Conservation (phyloP, 768 basidiomycete genomes). For the Tulasnella sp. region DNA sequence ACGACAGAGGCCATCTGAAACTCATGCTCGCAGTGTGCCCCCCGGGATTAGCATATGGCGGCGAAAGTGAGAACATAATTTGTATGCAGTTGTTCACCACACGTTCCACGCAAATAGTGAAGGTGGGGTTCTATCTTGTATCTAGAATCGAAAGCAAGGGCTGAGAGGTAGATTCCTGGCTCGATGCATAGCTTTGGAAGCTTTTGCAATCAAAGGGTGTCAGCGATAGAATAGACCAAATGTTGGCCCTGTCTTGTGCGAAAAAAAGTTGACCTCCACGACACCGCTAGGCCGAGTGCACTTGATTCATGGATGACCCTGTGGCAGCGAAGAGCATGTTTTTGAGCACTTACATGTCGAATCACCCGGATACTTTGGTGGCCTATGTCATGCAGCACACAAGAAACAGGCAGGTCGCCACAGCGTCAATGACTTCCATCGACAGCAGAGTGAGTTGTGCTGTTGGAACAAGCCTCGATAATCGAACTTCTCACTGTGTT, state of each 20-base stretch:
- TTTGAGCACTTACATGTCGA: constrained; percentile 76
- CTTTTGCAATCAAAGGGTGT: too few relatives aligned
- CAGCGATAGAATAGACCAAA: too few relatives aligned
- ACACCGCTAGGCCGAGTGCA: too few relatives aligned
- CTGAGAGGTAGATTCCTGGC: too few relatives aligned
- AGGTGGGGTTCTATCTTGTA: too few relatives aligned
- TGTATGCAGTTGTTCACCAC: not conserved
- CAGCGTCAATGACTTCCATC: constrained; percentile 8
- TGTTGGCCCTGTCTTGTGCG: too few relatives aligned
- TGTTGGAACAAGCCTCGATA: not conserved
- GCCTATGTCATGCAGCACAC: constrained; percentile 46
- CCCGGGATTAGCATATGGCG: too few relatives aligned
- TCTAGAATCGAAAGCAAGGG: too few relatives aligned
- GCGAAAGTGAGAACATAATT: not conserved
- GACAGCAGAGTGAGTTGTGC: not conserved
- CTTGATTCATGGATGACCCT: constrained; percentile 45
- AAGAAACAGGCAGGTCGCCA: constrained; percentile 5
- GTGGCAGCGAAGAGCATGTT: constrained; percentile 68
- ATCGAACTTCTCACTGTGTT: not conserved
- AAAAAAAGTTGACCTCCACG: too few relatives aligned
- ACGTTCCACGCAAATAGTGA: too few relatives aligned
- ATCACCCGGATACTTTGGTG: constrained; percentile 73
- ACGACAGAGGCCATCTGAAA: constrained; percentile 58
- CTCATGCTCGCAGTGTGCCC: constrained; percentile 69
- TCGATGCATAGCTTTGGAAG: too few relatives aligned